Evolutionary conservation across 768 basidiomycete species (phyloP).

Genomic region (Arthromyces matolae): DNA sequence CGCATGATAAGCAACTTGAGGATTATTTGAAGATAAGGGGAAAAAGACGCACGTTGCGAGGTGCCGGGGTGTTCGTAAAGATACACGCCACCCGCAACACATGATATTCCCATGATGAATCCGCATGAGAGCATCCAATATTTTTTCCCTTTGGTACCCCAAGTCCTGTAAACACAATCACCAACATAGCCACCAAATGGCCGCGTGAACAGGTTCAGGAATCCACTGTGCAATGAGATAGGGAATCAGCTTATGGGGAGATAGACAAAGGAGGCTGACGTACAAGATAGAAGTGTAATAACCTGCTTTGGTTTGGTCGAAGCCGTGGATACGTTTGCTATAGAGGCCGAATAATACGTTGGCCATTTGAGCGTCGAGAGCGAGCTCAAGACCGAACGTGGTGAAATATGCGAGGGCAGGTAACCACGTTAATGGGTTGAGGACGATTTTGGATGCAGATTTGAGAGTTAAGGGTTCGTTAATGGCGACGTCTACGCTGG

Average conservation of each 20-base stretch:
- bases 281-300: conserved; percentile 38
- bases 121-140: conserved; percentile 41
- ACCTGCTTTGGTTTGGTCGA: conserved; percentile 50
- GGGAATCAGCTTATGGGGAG: background rate
- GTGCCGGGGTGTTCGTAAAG: conserved; percentile 17
- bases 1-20: background rate
- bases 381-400: conserved; percentile 57
- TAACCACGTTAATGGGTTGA: conserved; percentile 49
- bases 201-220: conserved; percentile 49
- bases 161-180: conserved; percentile 40
- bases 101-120: conserved; percentile 39
- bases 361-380: conserved; percentile 52
- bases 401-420: conserved; percentile 50
- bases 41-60: conserved; percentile 18
- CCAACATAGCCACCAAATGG: conserved; percentile 47
- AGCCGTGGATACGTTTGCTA: conserved; percentile 28
- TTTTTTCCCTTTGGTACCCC: conserved; percentile 46
- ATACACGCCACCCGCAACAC: conserved; percentile 46
- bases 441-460: conserved; percentile 29
- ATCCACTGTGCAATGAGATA: conserved; percentile 29
- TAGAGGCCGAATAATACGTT: conserved; percentile 39
- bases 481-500: conserved; percentile 41
- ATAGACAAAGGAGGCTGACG: conserved; percentile 7
- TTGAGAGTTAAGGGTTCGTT: conserved; percentile 39
- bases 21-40: background rate